These are phyloP conservation scores for Pyricularia pennisetigena DNA, from an alignment of 2,329 filamentous ascomycete species.

Conservation along the genomic window DNA sequence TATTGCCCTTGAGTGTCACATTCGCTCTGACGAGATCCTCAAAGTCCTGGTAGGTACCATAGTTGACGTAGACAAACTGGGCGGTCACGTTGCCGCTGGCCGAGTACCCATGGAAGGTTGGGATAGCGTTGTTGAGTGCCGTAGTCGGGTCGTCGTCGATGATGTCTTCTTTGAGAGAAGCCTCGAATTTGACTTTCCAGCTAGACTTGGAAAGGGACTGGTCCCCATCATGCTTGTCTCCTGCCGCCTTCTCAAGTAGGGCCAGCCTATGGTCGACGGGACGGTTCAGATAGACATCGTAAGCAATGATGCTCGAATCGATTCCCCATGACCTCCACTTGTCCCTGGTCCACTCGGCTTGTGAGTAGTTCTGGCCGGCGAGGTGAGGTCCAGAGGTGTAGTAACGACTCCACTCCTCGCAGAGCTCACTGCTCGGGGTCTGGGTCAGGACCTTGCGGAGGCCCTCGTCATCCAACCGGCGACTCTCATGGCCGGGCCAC, in stretches of 20 bases:
- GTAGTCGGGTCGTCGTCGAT: constrained; percentile 76
- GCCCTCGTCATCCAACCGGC: constrained; percentile 34
- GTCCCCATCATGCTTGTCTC: neutral
- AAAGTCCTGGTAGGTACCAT: constrained; percentile 78
- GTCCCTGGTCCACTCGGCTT: constrained; percentile 66
- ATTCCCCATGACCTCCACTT: constrained; percentile 66
- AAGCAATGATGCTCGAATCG: constrained; percentile 52
- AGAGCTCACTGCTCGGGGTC: constrained; percentile 45
- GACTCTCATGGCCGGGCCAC: constrained; percentile 17
- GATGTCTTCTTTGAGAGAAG: constrained; percentile 74
- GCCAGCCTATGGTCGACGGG: constrained; percentile 62
- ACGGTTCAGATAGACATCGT: constrained; percentile 73
- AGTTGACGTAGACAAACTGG: constrained; percentile 82
- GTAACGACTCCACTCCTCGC: constrained; percentile 65
- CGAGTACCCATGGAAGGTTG: constrained; percentile 92
- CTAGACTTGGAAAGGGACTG: constrained; percentile 11
- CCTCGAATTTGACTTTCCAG: constrained; percentile 65
- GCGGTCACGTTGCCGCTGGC: constrained; percentile 87
- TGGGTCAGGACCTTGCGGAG: constrained; percentile 47
- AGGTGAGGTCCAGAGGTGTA: constrained; percentile 70
- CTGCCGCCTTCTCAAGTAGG: constrained; percentile 41
- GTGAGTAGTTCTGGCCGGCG: constrained; percentile 64
- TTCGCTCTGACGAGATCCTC: constrained; percentile 71
- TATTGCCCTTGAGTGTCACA: constrained; percentile 70
- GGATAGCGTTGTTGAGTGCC: constrained; percentile 60